These are phyloP conservation scores for Allium cepa DNA, from an alignment of 106 monocot species.

Conservation along the genomic window DNA sequence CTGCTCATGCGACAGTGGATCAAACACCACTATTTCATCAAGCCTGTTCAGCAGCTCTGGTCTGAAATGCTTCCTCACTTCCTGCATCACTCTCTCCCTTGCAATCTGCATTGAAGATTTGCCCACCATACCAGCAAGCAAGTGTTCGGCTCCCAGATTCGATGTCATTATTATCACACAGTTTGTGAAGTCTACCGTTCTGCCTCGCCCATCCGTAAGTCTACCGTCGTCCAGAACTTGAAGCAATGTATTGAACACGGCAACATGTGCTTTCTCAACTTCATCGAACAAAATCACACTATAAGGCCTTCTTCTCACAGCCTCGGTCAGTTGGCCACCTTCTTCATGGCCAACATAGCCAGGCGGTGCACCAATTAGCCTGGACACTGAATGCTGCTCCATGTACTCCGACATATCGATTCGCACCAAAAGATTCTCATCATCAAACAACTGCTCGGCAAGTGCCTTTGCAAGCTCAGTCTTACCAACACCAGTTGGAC, in stretches of 20 bases:
- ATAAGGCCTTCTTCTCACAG: slow-evolving; percentile 58
- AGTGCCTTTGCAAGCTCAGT: slow-evolving; percentile 96
- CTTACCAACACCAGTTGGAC: slow-evolving; percentile 91
- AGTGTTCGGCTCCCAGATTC: slow-evolving; percentile 75
- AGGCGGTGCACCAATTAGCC: slow-evolving; percentile 88
- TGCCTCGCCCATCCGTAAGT: slow-evolving; percentile 65
- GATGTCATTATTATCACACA: slow-evolving; percentile 71
- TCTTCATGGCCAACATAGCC: slow-evolving; percentile 88
- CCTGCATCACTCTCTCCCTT: slow-evolving; percentile 43
- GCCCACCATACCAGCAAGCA: slow-evolving; percentile 44
- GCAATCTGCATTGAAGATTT: slow-evolving; percentile 41
- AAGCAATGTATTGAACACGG: slow-evolving; percentile 63
- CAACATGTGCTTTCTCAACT: slow-evolving; percentile 68
- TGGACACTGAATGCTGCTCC: slow-evolving; percentile 90
- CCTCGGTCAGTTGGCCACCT: slow-evolving; percentile 62
- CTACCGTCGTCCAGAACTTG: slow-evolving; percentile 73
- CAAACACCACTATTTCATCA: slow-evolving; percentile 73
- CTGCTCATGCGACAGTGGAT: slow-evolving; percentile 69
- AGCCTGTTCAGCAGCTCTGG: slow-evolving; percentile 58
- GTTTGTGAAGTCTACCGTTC: slow-evolving; percentile 68
- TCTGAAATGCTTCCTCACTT: slow-evolving; percentile 67
- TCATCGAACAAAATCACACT: slow-evolving; percentile 71
- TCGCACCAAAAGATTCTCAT: slow-evolving; percentile 67
- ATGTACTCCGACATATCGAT: slow-evolving; percentile 98
- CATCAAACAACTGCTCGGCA: slow-evolving; percentile 86